These are phyloP conservation scores for Hymenochaete sp. DNA, from an alignment of 1,284 basidiomycete species.

Conservation along the genomic window DNA sequence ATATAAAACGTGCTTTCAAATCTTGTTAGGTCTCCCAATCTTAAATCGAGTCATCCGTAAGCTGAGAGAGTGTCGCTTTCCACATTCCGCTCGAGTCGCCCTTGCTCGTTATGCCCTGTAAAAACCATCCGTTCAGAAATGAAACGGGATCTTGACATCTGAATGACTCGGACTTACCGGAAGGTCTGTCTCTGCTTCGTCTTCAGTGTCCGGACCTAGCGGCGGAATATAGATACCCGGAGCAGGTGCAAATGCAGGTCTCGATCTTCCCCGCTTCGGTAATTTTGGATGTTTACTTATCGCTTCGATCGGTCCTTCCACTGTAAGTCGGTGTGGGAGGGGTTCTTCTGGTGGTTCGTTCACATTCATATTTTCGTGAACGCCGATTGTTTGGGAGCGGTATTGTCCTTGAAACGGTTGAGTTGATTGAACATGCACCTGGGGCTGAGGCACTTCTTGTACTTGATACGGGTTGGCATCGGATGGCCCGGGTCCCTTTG, in stretches of 20 bases:
- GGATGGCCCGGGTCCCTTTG: neutral
- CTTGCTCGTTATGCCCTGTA: neutral
- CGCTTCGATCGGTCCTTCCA: too few relatives aligned
- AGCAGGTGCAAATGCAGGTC: constrained; percentile 32
- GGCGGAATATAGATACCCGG: constrained; percentile 43
- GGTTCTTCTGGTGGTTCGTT: too few relatives aligned
- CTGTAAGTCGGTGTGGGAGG: too few relatives aligned
- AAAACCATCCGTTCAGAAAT: neutral
- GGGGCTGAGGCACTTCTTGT: neutral
- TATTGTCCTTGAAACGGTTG: too few relatives aligned
- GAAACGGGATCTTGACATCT: neutral
- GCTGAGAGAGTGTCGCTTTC: constrained; percentile 26
- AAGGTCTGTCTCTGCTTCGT: neutral
- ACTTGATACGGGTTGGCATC: too few relatives aligned
- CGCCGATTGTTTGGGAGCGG: too few relatives aligned
- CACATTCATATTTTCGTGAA: too few relatives aligned
- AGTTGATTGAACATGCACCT: neutral
- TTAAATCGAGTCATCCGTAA: constrained; percentile 42
- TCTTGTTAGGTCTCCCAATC: constrained; percentile 35
- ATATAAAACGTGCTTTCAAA: neutral
- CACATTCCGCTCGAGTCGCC: constrained; percentile 11
- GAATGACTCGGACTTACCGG: neutral
- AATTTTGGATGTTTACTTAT: too few relatives aligned
- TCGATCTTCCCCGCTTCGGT: neutral
- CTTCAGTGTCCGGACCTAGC: constrained; percentile 21